These are phyloP conservation scores for Echria macrotheca DNA, from an alignment of 495 filamentous ascomycete species.

Conservation along the genomic window DNA sequence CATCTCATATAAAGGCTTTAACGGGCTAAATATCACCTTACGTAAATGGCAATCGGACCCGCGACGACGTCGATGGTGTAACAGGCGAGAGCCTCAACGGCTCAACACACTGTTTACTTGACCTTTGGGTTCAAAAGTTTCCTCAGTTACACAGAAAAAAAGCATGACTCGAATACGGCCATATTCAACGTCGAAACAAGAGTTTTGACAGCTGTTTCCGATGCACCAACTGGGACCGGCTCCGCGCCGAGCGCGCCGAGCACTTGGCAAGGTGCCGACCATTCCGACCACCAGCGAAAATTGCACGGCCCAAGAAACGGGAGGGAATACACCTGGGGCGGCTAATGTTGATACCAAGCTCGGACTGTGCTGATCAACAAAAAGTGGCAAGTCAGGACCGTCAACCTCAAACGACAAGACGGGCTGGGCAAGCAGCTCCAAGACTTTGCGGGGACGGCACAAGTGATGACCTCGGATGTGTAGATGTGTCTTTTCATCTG, in stretches of 20 bases:
- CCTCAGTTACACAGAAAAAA: not conserved
- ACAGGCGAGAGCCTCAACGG: not conserved
- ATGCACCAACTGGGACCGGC: not conserved
- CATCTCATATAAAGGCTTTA: slow-evolving; percentile 11
- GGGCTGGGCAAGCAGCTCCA: slow-evolving; percentile 10
- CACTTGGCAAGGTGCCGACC: slow-evolving; percentile 5
- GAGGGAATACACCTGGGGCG: not conserved
- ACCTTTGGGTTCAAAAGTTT: not conserved
- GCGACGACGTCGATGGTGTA: not conserved
- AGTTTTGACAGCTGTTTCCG: not conserved
- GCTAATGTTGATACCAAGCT: slow-evolving; percentile 10
- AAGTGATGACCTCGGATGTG: not conserved
- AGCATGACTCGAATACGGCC: not conserved
- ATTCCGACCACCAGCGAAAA: not conserved
- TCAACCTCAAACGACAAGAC: slow-evolving; percentile 12
- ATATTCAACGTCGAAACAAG: not conserved
- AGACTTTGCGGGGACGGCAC: slow-evolving; percentile 1
- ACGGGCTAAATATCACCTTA: slow-evolving; percentile 7
- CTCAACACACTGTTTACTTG: not conserved
- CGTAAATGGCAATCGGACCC: not conserved
- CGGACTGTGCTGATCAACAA: not conserved
- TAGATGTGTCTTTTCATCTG: not conserved
- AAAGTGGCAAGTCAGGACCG: not conserved
- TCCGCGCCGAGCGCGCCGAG: slow-evolving; percentile 9
- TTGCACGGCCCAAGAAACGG: not conserved